A percentile compares a stretch with the other conserved stretches of the same genome.
Conservation (phyloP, 2,329 filamentous ascomycete genomes). For the Penicillium capsulatum region DNA sequence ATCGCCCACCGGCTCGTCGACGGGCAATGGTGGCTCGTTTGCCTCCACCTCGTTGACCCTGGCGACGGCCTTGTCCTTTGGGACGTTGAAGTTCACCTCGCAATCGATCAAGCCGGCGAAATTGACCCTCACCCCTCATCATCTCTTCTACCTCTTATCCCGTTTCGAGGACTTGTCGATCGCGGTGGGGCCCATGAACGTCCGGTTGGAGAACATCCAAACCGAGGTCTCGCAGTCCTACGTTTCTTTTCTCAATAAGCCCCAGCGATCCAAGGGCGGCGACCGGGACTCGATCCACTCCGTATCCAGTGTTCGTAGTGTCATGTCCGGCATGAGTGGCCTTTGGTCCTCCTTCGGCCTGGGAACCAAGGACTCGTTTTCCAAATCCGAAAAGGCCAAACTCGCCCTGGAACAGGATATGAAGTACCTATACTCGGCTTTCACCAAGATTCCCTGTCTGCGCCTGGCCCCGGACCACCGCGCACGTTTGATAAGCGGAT, state of each 20-base stretch:
- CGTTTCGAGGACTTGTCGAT: conserved; percentile 92
- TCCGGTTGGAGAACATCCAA: conserved; percentile 90
- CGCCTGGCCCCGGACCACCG: conserved; percentile 88
- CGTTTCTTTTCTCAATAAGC: conserved; percentile 87
- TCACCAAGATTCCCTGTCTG: conserved; percentile 94
- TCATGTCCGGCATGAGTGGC: conserved; percentile 94
- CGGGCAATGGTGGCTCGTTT: conserved; percentile 56
- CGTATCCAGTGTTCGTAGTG: conserved; percentile 91
- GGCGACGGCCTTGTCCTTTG: conserved; percentile 80
- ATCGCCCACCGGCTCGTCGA: conserved; percentile 47
- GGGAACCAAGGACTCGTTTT: conserved; percentile 70
- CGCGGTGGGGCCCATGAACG: conserved; percentile 89
- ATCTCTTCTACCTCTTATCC: conserved; percentile 92
- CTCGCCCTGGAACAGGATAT: conserved; percentile 78
- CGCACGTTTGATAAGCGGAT: conserved; percentile 82
- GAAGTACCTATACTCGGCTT: conserved; percentile 95
- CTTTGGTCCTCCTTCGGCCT: conserved; percentile 88
- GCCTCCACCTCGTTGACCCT: conserved; percentile 68
- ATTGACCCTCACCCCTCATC: conserved; percentile 87
- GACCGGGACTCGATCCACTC: conserved; percentile 81
- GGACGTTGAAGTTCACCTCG: conserved; percentile 78
- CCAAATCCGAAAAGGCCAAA: conserved; percentile 86
- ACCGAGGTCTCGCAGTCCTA: conserved; percentile 82
- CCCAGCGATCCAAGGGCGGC: conserved; percentile 77
- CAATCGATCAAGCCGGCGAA: conserved; percentile 84